A percentile compares a stretch with the other conserved stretches of the same genome.
Evolutionary conservation across 2,329 filamentous ascomycete species (phyloP).

Genomic region (Calonectria pseudoreteaudii): DNA sequence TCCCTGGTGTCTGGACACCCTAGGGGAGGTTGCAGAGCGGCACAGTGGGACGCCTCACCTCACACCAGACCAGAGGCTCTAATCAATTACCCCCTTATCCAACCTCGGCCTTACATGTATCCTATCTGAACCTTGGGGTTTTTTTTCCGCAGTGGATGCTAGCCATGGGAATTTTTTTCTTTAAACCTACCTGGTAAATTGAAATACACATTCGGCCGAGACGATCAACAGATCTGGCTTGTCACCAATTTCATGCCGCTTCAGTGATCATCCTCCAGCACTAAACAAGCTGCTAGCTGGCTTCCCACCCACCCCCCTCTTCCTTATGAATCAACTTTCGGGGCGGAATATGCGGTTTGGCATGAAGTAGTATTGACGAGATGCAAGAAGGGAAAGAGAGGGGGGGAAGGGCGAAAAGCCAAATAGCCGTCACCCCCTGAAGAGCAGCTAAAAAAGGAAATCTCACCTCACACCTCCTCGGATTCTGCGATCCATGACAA

Average conservation of each 20-base stretch:
- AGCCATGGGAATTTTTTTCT: not conserved
- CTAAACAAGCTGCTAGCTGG: not conserved
- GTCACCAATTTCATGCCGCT: not conserved
- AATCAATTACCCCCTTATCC: not conserved
- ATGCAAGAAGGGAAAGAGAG: not conserved
- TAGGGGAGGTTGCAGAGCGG: not conserved
- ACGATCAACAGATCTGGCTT: not conserved
- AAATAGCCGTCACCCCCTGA: conserved; percentile 1
- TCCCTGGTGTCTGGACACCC: not conserved
- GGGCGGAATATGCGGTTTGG: not conserved
- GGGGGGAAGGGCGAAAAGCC: not conserved
- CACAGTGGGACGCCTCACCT: conserved; percentile 4
- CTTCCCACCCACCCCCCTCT: not conserved
- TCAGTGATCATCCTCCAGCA: not conserved
- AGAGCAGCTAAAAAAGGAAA: conserved; percentile 7
- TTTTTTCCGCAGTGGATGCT: not conserved
- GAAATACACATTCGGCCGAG: not conserved
- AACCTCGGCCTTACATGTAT: not conserved
- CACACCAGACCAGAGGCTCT: not conserved
- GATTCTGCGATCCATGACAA: not conserved
- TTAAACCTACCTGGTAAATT: not conserved
- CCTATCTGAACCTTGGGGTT: not conserved
- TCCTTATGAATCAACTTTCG: not conserved
- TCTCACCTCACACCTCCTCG: not conserved
- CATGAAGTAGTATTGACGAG: not conserved